Base-by-base conservation (phyloP, 2,329 filamentous ascomycete genomes). In the Bimuria novae-zelandiae region DNA sequence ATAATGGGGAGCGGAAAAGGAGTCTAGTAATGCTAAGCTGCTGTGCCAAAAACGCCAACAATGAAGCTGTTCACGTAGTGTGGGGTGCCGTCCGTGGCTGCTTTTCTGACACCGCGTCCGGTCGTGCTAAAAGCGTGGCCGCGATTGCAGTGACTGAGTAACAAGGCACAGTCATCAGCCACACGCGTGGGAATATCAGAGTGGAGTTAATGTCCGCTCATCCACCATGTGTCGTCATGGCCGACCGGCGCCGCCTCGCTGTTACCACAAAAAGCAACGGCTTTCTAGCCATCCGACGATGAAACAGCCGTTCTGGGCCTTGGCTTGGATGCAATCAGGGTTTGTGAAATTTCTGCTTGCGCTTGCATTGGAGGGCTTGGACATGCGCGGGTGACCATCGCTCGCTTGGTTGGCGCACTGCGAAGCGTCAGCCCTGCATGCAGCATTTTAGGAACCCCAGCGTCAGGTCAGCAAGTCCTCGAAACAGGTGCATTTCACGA, bases 351-450 rank as follows among this genome's bases (percentile, higher is more conserved):
- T 33, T 55, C 44, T 51, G 53, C 44, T n/a, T 36, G 56, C 48
- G 43, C 47, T 37, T 49, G 54, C 46, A 44, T 23, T 29, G 19
- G 22, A 60, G 50, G 59, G 52, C 56, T 52, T 53, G 46, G 51
- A 50, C 22, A 55, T 43, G 45, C 32, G 49, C 29, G 48, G 51
- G 51, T 52, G 51, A 42, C 23, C 39, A 37, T 47, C 41, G 49
- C 61, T 56, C 48, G 50, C 60, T 55, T 33, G 40, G 29, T 21
- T 57, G 58, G 60, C 53, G 40, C 39, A 35, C 43, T 52, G 49
- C 57, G 57, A n/a, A 36, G 30, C 62, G 53, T 56, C 57, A 56
- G 57, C 57, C 59, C 56, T 60, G 54, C 61, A 59, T 45, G 48
- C 49, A n/a, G n/a, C 50, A 46, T 60, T 59, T 57, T 62, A 53